These are phyloP conservation scores for Pyrenochaeta sp. DNA, from an alignment of 2,329 filamentous ascomycete species.

Conservation along the genomic window DNA sequence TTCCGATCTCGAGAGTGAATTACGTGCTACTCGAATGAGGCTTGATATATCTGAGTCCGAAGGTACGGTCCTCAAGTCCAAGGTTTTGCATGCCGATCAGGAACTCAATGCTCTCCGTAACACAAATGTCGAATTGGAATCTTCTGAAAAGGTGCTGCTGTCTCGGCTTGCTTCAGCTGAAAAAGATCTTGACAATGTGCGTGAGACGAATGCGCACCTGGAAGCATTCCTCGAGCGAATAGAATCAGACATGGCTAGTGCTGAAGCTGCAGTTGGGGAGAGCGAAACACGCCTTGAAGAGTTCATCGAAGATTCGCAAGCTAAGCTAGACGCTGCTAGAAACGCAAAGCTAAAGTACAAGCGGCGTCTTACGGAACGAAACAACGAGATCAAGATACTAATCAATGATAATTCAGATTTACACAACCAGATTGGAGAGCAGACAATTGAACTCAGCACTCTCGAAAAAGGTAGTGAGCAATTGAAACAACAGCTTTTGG, in stretches of 20 bases:
- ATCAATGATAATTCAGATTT: slow-evolving; percentile 39
- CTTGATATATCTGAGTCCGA: slow-evolving; percentile 35
- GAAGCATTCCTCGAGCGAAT: slow-evolving; percentile 44
- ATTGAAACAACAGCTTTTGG: slow-evolving; percentile 32
- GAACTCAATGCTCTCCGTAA: slow-evolving; percentile 37
- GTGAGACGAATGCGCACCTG: slow-evolving; percentile 39
- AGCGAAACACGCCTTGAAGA: slow-evolving; percentile 38
- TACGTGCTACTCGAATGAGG: slow-evolving; percentile 28
- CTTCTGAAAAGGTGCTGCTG: slow-evolving; percentile 40
- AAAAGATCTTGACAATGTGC: slow-evolving; percentile 38
- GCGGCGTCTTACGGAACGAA: slow-evolving; percentile 33
- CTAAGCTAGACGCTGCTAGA: slow-evolving; percentile 38
- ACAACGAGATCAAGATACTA: slow-evolving; percentile 40
- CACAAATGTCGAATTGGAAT: slow-evolving; percentile 34
- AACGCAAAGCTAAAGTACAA: slow-evolving; percentile 42
- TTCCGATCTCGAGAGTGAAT: slow-evolving; percentile 25
- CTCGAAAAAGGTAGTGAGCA: slow-evolving; percentile 33
- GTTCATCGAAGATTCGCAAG: slow-evolving; percentile 39
- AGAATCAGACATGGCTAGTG: slow-evolving; percentile 39
- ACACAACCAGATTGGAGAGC: slow-evolving; percentile 34
- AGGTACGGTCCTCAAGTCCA: slow-evolving; percentile 23
- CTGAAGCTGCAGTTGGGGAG: slow-evolving; percentile 41
- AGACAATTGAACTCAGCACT: slow-evolving; percentile 31
- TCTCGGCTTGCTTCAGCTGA: slow-evolving; percentile 41
- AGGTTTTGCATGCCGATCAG: slow-evolving; percentile 34